Evolutionary conservation across 495 filamentous ascomycete species (phyloP).

Genomic region (Aspergillus incahuasiensis): DNA sequence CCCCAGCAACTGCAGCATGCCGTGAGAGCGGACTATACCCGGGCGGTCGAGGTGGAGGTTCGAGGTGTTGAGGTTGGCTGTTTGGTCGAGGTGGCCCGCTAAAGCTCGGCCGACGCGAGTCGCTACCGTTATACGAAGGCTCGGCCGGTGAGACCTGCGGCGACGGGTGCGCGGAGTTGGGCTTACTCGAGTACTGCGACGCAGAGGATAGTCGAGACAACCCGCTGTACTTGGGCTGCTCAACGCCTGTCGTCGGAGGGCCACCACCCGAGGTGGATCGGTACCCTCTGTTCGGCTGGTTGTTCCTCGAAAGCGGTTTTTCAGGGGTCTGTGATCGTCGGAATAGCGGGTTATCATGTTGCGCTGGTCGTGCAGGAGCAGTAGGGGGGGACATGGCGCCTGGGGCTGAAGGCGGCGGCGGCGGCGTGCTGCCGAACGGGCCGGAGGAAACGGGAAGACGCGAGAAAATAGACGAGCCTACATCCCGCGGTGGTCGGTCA

Average conservation of each 20-base stretch:
- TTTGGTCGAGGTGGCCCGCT: slow-evolving; percentile 38
- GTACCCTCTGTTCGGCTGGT: slow-evolving; percentile 31
- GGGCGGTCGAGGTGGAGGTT: slow-evolving; percentile 27
- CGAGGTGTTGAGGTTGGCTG: slow-evolving; percentile 42
- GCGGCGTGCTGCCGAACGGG: slow-evolving; percentile 28
- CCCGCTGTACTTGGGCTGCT: slow-evolving; percentile 35
- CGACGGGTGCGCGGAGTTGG: slow-evolving; percentile 36
- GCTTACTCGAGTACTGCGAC: slow-evolving; percentile 38
- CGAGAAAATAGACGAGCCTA: slow-evolving; percentile 49
- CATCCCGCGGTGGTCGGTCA: slow-evolving; percentile 59
- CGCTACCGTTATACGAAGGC: slow-evolving; percentile 22
- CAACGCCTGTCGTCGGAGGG: slow-evolving; percentile 24
- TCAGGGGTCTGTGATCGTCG: slow-evolving; percentile 74
- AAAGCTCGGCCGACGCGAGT: slow-evolving; percentile 38
- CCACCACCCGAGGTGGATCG: slow-evolving; percentile 43
- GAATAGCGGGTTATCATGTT: slow-evolving; percentile 55
- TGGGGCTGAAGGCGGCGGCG: slow-evolving; percentile 25
- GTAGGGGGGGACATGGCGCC: slow-evolving; percentile 46
- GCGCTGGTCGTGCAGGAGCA: slow-evolving; percentile 39
- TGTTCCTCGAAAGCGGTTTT: slow-evolving; percentile 38
- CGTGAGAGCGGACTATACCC: slow-evolving; percentile 40
- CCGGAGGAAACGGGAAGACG: slow-evolving; percentile 49
- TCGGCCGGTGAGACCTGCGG: slow-evolving; percentile 38
- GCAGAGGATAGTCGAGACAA: slow-evolving; percentile 28
- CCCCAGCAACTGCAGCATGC: slow-evolving; percentile 20